These are phyloP conservation scores for Picea glauca DNA, from an alignment of 75 land plant genomes.

Conservation along the genomic window DNA sequence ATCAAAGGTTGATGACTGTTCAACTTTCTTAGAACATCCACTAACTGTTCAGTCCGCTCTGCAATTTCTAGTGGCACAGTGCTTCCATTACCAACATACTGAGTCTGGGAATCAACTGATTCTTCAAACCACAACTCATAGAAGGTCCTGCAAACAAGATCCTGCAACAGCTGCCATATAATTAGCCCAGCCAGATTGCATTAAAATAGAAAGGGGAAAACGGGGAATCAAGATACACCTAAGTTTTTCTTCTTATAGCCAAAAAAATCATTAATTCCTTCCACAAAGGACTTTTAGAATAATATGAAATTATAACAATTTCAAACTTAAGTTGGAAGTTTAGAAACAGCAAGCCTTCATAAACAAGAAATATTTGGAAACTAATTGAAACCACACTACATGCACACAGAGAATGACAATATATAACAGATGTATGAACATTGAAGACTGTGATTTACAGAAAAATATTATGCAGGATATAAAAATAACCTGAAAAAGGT, in stretches of 20 bases:
- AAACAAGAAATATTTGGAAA: neutral
- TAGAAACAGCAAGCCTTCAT: neutral
- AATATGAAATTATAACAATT: neutral
- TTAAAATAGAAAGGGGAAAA: neutral
- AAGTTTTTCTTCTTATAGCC: neutral
- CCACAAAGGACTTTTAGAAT: neutral
- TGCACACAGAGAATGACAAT: neutral
- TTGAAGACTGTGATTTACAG: too few species aligned
- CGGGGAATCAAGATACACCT: neutral
- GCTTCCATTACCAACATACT: slow-evolving; percentile 64
- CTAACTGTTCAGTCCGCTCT: slow-evolving; percentile 89
- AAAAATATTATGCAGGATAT: too few species aligned
- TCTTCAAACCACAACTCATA: slow-evolving; percentile 99
- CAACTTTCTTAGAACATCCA: slow-evolving; percentile 78
- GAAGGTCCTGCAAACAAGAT: slow-evolving; percentile 97
- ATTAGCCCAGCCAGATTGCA: neutral
- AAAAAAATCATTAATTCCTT: neutral
- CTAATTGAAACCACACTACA: neutral
- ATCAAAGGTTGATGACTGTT: slow-evolving; percentile 77
- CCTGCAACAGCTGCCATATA: slow-evolving; percentile 43
- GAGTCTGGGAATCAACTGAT: slow-evolving; percentile 43
- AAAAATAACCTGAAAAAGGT: too few species aligned
- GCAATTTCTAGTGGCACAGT: slow-evolving; percentile 76
- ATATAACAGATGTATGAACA: too few species aligned
- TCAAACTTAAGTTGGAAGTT: neutral